Conservation (phyloP, 1,139 yeast genomes). For the Blastobotrys buckinghamii region DNA sequence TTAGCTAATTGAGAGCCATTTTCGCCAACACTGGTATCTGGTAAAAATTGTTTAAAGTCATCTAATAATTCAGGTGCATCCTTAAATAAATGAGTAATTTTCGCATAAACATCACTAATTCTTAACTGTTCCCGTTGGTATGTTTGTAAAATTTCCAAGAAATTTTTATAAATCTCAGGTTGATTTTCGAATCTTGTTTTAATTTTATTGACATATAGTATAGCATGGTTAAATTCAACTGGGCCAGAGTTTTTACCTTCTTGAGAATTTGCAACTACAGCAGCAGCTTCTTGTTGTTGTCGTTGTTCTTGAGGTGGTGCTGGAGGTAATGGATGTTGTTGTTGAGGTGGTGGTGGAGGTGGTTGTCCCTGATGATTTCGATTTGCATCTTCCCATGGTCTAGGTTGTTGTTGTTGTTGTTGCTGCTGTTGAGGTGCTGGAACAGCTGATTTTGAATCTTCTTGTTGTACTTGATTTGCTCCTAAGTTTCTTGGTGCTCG, state of each 20-base stretch:
- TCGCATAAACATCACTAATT: slow-evolving; percentile 89
- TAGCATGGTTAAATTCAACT: slow-evolving; percentile 95
- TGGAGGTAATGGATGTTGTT: slow-evolving; percentile 7
- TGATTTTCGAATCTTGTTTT: slow-evolving; percentile 90
- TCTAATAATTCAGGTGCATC: slow-evolving; percentile 92
- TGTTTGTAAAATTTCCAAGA: slow-evolving; percentile 89
- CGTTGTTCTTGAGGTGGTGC: slow-evolving; percentile 17
- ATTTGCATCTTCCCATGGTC: slow-evolving; percentile 7
- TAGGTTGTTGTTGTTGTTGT: slow-evolving; percentile 5
- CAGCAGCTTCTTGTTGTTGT: slow-evolving; percentile 15
- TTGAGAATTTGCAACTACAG: not conserved
- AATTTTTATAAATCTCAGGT: slow-evolving; percentile 93
- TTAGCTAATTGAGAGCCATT: slow-evolving; percentile 20
- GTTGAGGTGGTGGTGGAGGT: slow-evolving; percentile 9
- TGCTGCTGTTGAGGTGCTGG: slow-evolving; percentile 14
- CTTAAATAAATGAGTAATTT: slow-evolving; percentile 81
- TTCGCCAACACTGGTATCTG: slow-evolving; percentile 57
- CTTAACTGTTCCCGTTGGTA: slow-evolving; percentile 96
- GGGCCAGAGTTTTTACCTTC: slow-evolving; percentile 46
- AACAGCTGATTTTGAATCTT: not conserved
- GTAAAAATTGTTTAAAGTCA: slow-evolving; percentile 91
- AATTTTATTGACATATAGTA: slow-evolving; percentile 90
- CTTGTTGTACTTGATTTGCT: not conserved
- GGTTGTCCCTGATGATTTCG: slow-evolving; percentile 1
- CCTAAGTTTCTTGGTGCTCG: slow-evolving; percentile 1